phyloP scores from a whole-genome alignment of 768 basidiomycete genomes.

The Lentinus brumalis region DNA sequence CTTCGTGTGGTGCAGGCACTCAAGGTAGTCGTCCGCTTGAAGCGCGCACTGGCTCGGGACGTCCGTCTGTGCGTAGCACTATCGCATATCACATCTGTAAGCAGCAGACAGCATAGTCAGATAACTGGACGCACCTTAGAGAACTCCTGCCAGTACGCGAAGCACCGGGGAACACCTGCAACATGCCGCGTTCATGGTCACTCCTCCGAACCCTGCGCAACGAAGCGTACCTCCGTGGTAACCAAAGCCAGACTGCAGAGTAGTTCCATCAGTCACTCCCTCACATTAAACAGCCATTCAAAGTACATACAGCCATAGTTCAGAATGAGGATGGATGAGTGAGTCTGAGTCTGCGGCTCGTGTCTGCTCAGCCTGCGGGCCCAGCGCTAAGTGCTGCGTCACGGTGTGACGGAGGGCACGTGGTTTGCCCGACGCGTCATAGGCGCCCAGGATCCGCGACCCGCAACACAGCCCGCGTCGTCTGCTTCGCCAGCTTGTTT shows the following conservation, averaged over 20 bases:
- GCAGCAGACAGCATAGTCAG: background rate
- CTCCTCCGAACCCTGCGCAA: background rate
- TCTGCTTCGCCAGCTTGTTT: background rate
- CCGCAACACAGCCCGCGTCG: slow-evolving; percentile 1
- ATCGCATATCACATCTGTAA: background rate
- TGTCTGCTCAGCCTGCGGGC: slow-evolving; percentile 2
- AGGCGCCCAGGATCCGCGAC: background rate
- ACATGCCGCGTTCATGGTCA: slow-evolving; percentile 8
- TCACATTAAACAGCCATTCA: background rate
- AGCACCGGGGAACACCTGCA: slow-evolving; percentile 82
- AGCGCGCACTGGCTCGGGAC: slow-evolving; percentile 69
- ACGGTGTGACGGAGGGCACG: slow-evolving; percentile 8
- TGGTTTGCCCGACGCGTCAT: background rate
- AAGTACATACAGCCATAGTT: slow-evolving; percentile 43
- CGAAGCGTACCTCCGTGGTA: slow-evolving; percentile 18
- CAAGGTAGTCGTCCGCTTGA: slow-evolving; percentile 84
- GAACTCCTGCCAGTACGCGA: slow-evolving; percentile 92
- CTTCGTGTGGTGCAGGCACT: slow-evolving; percentile 87
- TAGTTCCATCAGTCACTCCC: background rate
- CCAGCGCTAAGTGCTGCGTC: background rate
- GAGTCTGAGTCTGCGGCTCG: slow-evolving; percentile 1
- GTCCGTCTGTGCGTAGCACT: slow-evolving; percentile 89
- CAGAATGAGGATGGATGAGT: slow-evolving; percentile 14
- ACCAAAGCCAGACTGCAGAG: slow-evolving; percentile 57
- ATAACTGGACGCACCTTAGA: slow-evolving; percentile 50